Base-by-base conservation (phyloP, 495 filamentous ascomycete species). In the Penicillium angulare region DNA sequence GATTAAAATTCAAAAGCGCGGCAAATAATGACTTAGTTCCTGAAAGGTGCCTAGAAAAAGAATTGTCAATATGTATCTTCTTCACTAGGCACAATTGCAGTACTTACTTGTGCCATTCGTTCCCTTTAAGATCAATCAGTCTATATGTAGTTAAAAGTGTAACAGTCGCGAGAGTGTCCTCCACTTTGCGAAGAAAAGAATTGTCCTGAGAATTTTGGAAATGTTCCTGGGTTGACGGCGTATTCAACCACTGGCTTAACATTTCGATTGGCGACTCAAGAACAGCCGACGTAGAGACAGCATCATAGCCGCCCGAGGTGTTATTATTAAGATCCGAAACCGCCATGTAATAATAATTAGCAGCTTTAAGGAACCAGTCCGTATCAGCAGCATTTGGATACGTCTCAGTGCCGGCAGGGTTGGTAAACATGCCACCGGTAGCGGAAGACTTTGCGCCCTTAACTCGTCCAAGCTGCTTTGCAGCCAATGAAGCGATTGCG, bases 341-440 rank as follows among this genome's bases (percentile, higher is more conserved):
- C 5, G 69, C 61, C 32, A 75, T 55, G 23, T 71, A 74, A 49
- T 69, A 71, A 43, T 76, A 76, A 39, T 73, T 74, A 21, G 65
- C 64, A 13, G 65, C 69, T 40, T 76, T 76, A 23, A 72, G 58
- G 22, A 64, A 66, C 73, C 73, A 76, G 31, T 76, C 71, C 4
- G 67, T 65, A 15, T 68, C 53, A 9, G 52, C 47, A 0, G 66
- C 43, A 49, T 72, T 73, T 7, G 69, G 70, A 40, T 76, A 76
- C 6, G 46, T 55, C 50, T 76, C 65, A 16, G 65, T 72, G 0
- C 57, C 70, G 4, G 71, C 64, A 17, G 67, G 64, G 18, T 60
- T 71, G 4, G 65, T 66, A 17, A 60, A 62, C 46, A 71, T 62
- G 7, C 64, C 65, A 10, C 57, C 59, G 1, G 38, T 54, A 1